Percentiles rank a stretch among this genome's conserved stretches.
Evolutionary conservation across 345 rosid genomes (phyloP).

Genomic region (Rhodamnia rubescens): DNA sequence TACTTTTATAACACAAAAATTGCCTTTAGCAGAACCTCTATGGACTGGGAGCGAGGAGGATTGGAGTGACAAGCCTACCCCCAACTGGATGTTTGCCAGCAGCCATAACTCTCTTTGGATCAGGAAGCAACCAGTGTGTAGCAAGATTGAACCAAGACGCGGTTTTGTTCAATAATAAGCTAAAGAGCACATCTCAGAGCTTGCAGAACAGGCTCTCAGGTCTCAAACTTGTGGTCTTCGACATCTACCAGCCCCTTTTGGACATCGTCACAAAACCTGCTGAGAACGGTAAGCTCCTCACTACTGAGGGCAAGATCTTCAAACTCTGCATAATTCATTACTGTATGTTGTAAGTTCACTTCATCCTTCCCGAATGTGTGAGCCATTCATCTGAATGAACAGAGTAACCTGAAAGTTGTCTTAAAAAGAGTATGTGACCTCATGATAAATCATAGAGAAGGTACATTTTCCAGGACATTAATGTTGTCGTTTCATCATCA

Average conservation of each 20-base stretch:
- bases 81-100: conserved; percentile 90
- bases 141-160: conserved; percentile 66
- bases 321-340: background rate
- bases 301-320: background rate
- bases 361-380: background rate
- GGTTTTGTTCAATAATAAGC: conserved; percentile 54
- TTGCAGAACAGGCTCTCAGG: conserved; percentile 41
- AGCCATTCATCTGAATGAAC: background rate
- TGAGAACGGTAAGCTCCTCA: conserved; percentile 37
- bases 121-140: conserved; percentile 65
- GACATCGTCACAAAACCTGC: conserved; percentile 52
- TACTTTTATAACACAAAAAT: background rate
- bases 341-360: background rate
- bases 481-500: background rate
- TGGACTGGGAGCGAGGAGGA: conserved; percentile 63
- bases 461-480: background rate
- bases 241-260: conserved; percentile 67
- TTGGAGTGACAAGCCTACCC: conserved; percentile 74
- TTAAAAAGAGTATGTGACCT: background rate
- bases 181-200: conserved; percentile 51
- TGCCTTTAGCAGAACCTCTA: conserved; percentile 46
- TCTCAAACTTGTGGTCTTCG: conserved; percentile 74
- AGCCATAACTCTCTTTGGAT: conserved; percentile 69
- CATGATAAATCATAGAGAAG: background rate
- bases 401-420: background rate